Conservation (phyloP, 495 filamentous ascomycete genomes). For the Hypoxylon intermedium region DNA sequence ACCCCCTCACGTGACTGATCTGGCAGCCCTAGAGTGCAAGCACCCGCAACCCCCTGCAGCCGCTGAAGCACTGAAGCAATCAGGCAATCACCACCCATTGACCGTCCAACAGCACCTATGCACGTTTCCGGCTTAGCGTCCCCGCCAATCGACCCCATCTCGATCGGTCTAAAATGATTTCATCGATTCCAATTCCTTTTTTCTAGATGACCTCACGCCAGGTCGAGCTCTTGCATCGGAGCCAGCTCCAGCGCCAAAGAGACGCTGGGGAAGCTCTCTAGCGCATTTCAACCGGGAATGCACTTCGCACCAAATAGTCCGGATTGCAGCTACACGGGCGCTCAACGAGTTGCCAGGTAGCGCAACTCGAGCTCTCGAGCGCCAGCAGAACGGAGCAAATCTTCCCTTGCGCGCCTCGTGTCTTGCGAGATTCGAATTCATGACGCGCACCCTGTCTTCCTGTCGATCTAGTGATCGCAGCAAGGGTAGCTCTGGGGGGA, state of each 20-base stretch:
- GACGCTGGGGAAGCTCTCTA: no score
- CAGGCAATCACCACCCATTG: no score
- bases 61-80: no score
- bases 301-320: constrained; percentile 10
- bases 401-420: constrained; percentile 13
- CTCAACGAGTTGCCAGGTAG: background rate
- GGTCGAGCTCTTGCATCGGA: constrained; percentile 3
- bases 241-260: background rate
- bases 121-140: no score
- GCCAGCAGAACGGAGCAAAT: constrained; percentile 25
- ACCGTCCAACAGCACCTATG: no score
- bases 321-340: background rate
- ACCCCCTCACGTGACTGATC: no score
- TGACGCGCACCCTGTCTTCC: constrained; percentile 16
- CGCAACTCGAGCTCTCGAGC: background rate
- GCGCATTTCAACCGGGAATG: background rate
- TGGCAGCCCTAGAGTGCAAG: no score
- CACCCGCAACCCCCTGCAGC: no score
- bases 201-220: constrained; percentile 34
- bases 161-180: constrained; percentile 37
- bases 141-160: no score
- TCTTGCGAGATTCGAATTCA: constrained; percentile 4
- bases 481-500: background rate
- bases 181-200: constrained; percentile 30
- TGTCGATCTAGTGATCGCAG: background rate